Evolutionary conservation across 148 eudicot genomes (phyloP).

Genomic region (Spergularia marina): DNA sequence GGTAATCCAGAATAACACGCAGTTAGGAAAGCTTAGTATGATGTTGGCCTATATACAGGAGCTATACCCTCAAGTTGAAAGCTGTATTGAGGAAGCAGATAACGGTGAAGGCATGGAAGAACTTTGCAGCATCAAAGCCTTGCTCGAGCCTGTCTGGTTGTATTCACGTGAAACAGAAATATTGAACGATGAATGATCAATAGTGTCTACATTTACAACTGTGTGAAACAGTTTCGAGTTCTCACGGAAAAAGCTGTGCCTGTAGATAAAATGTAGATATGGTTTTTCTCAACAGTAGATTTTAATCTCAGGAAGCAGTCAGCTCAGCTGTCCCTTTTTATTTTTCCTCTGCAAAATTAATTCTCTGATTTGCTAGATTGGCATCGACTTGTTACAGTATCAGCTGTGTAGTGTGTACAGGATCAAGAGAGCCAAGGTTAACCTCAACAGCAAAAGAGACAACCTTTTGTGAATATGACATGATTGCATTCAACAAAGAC

Average conservation of each 20-base stretch:
- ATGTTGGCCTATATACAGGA: constrained; percentile 42
- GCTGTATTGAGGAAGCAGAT: constrained; percentile 35
- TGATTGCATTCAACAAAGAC: no score
- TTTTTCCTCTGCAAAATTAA: no score
- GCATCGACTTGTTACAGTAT: no score
- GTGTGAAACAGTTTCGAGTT: no score
- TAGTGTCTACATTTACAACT: background rate
- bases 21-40: constrained; percentile 47
- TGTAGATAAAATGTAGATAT: background rate
- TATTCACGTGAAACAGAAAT: constrained; percentile 27
- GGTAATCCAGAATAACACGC: constrained; percentile 28
- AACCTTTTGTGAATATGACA: no score
- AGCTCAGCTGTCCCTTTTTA: no score
- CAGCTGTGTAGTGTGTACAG: no score
- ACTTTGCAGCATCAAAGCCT: constrained; percentile 41
- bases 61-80: constrained; percentile 53
- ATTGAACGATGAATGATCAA: background rate
- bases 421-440: no score
- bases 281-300: background rate
- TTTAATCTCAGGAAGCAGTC: background rate
- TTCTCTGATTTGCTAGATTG: no score
- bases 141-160: constrained; percentile 63
- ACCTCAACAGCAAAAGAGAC: no score
- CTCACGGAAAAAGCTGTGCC: background rate
- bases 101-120: constrained; percentile 35